A percentile compares a stretch with the other conserved stretches of the same genome.
These are phyloP conservation scores for Lipomyces yarrowii DNA, from an alignment of 1,139 yeast species.

Conservation along the genomic window DNA sequence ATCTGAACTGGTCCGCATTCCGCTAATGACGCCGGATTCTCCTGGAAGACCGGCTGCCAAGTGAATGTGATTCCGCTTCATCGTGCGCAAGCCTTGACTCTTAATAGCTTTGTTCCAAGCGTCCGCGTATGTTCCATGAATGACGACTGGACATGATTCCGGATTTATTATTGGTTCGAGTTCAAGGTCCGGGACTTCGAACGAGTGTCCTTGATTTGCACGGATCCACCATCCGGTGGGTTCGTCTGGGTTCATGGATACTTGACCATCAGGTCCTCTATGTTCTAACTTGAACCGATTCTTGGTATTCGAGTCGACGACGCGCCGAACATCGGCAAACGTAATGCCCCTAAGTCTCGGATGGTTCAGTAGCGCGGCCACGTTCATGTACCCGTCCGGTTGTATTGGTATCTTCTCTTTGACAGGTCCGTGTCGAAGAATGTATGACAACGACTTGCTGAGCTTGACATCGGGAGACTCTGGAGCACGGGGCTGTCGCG, in stretches of 20 bases:
- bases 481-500: not conserved
- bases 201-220: slow-evolving; percentile 92
- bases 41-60: slow-evolving; percentile 55
- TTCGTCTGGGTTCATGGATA: slow-evolving; percentile 6
- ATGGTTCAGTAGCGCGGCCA: slow-evolving; percentile 58
- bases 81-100: slow-evolving; percentile 62
- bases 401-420: slow-evolving; percentile 69
- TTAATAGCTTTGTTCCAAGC: slow-evolving; percentile 55
- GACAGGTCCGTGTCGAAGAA: slow-evolving; percentile 84
- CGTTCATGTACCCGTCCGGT: slow-evolving; percentile 62
- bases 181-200: slow-evolving; percentile 52
- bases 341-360: slow-evolving; percentile 63
- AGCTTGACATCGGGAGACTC: slow-evolving; percentile 52
- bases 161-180: slow-evolving; percentile 37
- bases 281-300: slow-evolving; percentile 59
- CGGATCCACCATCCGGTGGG: slow-evolving; percentile 53
- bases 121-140: slow-evolving; percentile 77
- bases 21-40: slow-evolving; percentile 58
- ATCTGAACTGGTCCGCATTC: slow-evolving; percentile 64
- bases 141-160: slow-evolving; percentile 44
- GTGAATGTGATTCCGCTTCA: slow-evolving; percentile 86
- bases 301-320: slow-evolving; percentile 70
- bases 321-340: slow-evolving; percentile 56
- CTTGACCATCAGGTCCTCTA: slow-evolving; percentile 34
- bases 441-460: slow-evolving; percentile 72